phyloP scores from a whole-genome alignment of 352 stramenopile species.

The Phytophthora constricta region DNA sequence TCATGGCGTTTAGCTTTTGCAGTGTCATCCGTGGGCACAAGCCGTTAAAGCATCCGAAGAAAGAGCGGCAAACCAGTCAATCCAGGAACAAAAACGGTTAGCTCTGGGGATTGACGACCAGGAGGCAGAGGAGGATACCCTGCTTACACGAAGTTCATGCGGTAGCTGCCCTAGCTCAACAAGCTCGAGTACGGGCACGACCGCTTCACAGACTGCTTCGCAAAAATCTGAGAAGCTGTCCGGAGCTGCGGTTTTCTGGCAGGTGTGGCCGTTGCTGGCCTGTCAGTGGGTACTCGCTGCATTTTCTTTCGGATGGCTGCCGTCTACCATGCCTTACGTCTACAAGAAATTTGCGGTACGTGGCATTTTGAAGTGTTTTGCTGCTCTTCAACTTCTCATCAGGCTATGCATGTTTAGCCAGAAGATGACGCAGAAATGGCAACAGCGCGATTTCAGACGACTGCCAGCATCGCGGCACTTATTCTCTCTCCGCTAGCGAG shows the following conservation, averaged over 20 bases:
- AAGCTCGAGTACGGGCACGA: slow-evolving; percentile 16
- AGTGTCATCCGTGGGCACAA: slow-evolving; percentile 47
- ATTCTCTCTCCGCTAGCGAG: slow-evolving; percentile 56
- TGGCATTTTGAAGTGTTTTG: slow-evolving; percentile 2
- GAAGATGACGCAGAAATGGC: slow-evolving; percentile 36
- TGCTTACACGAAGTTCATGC: slow-evolving; percentile 26
- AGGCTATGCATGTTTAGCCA: slow-evolving; percentile 29
- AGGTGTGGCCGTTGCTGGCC: slow-evolving; percentile 55
- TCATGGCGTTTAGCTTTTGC: slow-evolving; percentile 64
- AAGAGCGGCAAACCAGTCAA: not conserved
- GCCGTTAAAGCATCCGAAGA: slow-evolving; percentile 19
- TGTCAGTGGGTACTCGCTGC: slow-evolving; percentile 65
- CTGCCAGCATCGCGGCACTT: slow-evolving; percentile 56
- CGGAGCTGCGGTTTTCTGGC: slow-evolving; percentile 31
- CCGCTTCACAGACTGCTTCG: slow-evolving; percentile 2
- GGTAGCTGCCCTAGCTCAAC: slow-evolving; percentile 18
- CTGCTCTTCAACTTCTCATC: not conserved
- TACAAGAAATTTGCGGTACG: slow-evolving; percentile 76
- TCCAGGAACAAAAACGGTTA: slow-evolving; percentile 6
- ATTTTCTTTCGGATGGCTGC: slow-evolving; percentile 71
- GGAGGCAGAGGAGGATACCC: slow-evolving; percentile 36
- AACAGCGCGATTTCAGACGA: slow-evolving; percentile 62
- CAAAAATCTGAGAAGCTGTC: slow-evolving; percentile 24
- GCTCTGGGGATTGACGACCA: slow-evolving; percentile 6
- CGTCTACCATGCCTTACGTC: slow-evolving; percentile 76